These are phyloP conservation scores for Liquidambar formosana DNA, from an alignment of 164 flowering plant species.

Conservation along the genomic window DNA sequence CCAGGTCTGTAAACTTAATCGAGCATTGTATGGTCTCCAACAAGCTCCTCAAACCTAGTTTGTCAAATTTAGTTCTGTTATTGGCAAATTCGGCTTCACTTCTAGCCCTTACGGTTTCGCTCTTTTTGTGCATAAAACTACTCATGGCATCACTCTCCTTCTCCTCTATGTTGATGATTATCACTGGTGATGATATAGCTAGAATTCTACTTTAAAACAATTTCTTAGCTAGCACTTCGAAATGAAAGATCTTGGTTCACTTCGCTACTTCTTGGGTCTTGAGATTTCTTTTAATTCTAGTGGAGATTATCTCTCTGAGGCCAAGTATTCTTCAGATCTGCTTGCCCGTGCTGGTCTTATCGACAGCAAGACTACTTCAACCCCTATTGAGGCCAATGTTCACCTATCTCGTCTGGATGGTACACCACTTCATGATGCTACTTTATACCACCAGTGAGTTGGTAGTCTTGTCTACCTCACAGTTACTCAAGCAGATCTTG, in stretches of 20 bases:
- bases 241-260: neutral
- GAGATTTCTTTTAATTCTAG: neutral
- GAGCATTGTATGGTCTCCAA: conserved; percentile 10
- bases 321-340: neutral
- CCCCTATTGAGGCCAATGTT: neutral
- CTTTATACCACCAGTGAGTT: no score
- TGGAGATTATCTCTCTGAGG: neutral
- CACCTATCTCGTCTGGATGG: no score
- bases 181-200: conserved; percentile 4
- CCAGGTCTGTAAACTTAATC: neutral
- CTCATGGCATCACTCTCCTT: neutral
- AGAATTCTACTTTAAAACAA: neutral
- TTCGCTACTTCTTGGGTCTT: neutral
- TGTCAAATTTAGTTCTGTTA: conserved; percentile 11
- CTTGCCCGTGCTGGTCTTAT: neutral
- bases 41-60: conserved; percentile 4
- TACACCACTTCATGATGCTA: no score
- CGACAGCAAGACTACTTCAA: neutral
- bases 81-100: neutral
- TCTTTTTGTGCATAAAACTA: neutral
- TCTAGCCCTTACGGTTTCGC: conserved; percentile 3
- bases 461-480: neutral
- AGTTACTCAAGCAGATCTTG: neutral
- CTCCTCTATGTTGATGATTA: conserved; percentile 18
- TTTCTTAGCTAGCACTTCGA: neutral